These are phyloP conservation scores for Immersiella caudata DNA, from an alignment of 495 filamentous ascomycete genomes.

Conservation along the genomic window DNA sequence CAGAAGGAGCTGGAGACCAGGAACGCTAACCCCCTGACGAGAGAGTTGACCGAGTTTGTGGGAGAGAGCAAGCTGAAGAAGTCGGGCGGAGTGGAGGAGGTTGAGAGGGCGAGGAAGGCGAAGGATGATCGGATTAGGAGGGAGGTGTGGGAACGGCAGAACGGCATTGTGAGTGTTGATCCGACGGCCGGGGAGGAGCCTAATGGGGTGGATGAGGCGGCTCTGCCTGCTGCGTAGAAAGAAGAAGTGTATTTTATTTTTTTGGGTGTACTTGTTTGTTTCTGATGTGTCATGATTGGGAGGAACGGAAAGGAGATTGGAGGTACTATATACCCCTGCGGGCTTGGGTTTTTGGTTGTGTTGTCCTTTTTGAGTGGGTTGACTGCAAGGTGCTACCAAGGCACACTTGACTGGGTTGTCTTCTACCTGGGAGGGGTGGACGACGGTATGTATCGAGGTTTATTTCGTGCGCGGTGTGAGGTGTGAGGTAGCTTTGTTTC, in stretches of 20 bases:
- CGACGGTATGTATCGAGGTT: neutral
- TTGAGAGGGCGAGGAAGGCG: conserved; percentile 77
- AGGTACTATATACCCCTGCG: neutral
- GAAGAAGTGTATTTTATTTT: neutral
- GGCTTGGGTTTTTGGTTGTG: neutral
- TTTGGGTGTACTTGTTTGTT: conserved; percentile 1
- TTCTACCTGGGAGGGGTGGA: neutral
- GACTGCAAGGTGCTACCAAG: too few relatives aligned
- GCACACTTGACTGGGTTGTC: neutral
- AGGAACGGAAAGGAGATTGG: neutral
- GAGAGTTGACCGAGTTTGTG: conserved; percentile 86
- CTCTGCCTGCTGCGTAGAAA: neutral
- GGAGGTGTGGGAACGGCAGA: conserved; percentile 80
- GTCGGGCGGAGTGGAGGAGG: conserved; percentile 90
- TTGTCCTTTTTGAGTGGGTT: neutral
- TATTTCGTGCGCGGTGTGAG: neutral
- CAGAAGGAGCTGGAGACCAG: conserved; percentile 85
- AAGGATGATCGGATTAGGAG: conserved; percentile 87
- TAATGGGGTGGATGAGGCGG: conserved; percentile 5
- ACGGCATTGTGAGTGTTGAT: conserved; percentile 45
- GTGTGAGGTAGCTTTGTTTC: neutral
- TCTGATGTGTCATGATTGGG: neutral
- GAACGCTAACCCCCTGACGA: conserved; percentile 76
- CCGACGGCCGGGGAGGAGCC: conserved; percentile 31
- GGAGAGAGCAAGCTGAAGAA: conserved; percentile 93